Evolutionary conservation across 140 eudicot genomes (phyloP).

Genomic region (Senecio squalidus): DNA sequence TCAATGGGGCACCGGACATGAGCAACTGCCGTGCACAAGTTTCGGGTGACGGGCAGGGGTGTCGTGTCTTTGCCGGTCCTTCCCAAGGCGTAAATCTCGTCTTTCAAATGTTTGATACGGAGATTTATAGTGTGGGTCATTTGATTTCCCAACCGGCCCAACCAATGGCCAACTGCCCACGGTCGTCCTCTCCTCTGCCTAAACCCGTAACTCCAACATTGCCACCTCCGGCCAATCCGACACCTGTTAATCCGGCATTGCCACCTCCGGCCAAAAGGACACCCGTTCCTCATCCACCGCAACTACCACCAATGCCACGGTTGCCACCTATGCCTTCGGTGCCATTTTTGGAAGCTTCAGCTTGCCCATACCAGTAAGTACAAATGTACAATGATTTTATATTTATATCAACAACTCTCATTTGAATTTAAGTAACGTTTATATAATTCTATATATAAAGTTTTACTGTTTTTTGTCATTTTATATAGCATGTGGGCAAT

Average conservation of each 20-base stretch:
- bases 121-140: conserved; percentile 55
- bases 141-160: conserved; percentile 80
- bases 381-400: too few relatives aligned
- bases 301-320: conserved; percentile 30
- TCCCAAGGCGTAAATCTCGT: conserved; percentile 40
- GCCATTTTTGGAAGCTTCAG: conserved; percentile 70
- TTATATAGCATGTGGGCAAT: conserved; percentile 60
- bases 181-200: conserved; percentile 39
- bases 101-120: conserved; percentile 62
- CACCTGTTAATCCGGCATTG: conserved; percentile 22
- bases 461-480: neutral
- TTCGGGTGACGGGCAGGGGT: conserved; percentile 51
- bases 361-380: conserved; percentile 71
- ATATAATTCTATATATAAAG: neutral
- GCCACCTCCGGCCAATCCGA: conserved; percentile 7
- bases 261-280: conserved; percentile 27
- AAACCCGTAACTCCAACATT: conserved; percentile 27
- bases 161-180: conserved; percentile 71
- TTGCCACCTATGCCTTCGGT: conserved; percentile 52
- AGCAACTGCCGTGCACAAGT: conserved; percentile 51
- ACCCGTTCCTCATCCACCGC: conserved; percentile 22
- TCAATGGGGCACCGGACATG: conserved; percentile 67
- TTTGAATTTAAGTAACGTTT: neutral
- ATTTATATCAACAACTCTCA: neutral
- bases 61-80: conserved; percentile 71